Evolutionary conservation across 257 asterid species (phyloP).

Genomic region (Penstemon newberryi): DNA sequence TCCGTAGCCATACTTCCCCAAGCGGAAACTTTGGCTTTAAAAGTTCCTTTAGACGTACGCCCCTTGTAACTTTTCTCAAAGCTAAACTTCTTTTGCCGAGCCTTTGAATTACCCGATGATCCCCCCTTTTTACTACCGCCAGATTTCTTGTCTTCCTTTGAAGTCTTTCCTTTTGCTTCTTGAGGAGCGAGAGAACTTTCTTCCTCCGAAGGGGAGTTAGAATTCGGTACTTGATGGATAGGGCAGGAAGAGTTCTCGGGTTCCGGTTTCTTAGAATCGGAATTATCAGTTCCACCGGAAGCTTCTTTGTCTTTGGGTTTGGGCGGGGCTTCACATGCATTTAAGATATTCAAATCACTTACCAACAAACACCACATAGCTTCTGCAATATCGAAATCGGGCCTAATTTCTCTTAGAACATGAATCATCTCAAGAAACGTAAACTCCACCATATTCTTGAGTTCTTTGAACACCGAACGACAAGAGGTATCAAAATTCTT

Average conservation of each 20-base stretch:
- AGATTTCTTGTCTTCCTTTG: constrained; percentile 44
- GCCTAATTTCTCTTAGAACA: constrained; percentile 67
- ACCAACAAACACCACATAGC: constrained; percentile 78
- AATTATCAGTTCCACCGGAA: constrained; percentile 19
- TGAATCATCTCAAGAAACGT: constrained; percentile 76
- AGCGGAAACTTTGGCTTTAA: constrained; percentile 65
- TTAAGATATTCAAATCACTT: constrained; percentile 66
- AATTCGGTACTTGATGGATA: constrained; percentile 1
- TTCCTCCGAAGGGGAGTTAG: constrained; percentile 25
- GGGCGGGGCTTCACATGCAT: constrained; percentile 37
- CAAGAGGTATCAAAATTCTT: constrained; percentile 34
- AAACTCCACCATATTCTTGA: constrained; percentile 56
- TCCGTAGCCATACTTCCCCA: constrained; percentile 61
- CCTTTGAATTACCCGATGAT: constrained; percentile 42
- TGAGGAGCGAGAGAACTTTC: constrained; percentile 35
- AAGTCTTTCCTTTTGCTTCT: constrained; percentile 41
- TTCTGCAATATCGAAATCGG: constrained; percentile 51
- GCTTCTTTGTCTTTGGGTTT: constrained; percentile 29
- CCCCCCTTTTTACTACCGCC: constrained; percentile 39
- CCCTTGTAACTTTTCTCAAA: constrained; percentile 65
- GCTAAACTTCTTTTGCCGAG: constrained; percentile 60
- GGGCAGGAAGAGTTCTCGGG: constrained; percentile 20
- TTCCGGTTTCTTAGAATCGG: constrained; percentile 6
- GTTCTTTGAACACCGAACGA: constrained; percentile 43
- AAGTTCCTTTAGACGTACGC: constrained; percentile 56